These are phyloP conservation scores for Chlorella sp. DNA, from an alignment of 139 green algal species.

Conservation along the genomic window DNA sequence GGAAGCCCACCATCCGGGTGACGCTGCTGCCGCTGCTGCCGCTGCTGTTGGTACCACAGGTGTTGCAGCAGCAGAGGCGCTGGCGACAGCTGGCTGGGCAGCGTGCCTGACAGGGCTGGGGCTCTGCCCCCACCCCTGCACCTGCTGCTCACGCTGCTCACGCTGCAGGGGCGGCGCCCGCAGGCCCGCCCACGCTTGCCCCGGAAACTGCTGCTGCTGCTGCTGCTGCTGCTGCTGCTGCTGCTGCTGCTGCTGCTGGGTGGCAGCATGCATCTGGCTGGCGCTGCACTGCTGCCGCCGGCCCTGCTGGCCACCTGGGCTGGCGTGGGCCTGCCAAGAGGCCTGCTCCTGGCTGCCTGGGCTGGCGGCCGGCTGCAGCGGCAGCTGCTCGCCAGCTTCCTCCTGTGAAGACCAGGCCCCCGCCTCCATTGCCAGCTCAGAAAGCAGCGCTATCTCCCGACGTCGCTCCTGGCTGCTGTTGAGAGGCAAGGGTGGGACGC, in stretches of 20 bases:
- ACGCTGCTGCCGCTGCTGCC: background rate
- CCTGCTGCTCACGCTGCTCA: background rate
- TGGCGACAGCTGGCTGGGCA: background rate
- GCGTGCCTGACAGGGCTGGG: background rate
- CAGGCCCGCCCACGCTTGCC: too few relatives aligned
- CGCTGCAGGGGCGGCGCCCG: background rate
- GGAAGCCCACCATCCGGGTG: background rate
- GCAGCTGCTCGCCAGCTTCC: background rate
- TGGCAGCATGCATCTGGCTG: background rate
- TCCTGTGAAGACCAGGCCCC: constrained; percentile 18
- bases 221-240: background rate
- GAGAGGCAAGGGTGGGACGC: background rate
- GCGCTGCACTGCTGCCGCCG: background rate
- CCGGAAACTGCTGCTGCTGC: background rate
- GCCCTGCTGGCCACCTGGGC: too few relatives aligned
- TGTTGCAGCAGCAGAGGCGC: background rate
- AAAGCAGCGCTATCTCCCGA: constrained; percentile 14
- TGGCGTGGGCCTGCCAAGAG: too few relatives aligned
- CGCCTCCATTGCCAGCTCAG: background rate
- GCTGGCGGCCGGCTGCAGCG: background rate
- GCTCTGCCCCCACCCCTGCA: background rate
- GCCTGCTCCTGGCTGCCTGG: background rate
- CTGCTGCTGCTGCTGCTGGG: background rate
- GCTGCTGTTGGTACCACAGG: background rate
- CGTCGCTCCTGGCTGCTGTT: constrained; percentile 25